Percentiles rank a stretch among this genome's conserved stretches.
phyloP scores from a whole-genome alignment of 2,329 filamentous ascomycete species.

The Sporothrix dimorphospora region DNA sequence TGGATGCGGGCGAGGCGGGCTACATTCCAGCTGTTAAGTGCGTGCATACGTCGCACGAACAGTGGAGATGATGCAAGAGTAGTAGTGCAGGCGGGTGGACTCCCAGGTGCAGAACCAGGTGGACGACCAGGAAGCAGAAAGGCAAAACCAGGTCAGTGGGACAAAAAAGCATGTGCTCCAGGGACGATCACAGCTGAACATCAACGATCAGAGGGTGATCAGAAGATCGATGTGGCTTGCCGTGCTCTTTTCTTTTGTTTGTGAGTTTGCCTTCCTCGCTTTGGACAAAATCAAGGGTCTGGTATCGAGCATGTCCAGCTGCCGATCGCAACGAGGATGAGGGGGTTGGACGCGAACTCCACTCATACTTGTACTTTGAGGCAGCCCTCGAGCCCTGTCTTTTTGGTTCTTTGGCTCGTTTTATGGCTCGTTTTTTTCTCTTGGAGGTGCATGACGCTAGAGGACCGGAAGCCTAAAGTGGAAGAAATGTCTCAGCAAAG shows the following conservation, averaged over 20 bases:
- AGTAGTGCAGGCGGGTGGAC: background rate
- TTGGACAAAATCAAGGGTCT: background rate
- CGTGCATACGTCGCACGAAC: background rate
- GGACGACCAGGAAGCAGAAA: background rate
- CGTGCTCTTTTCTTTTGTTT: background rate
- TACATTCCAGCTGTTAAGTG: constrained; percentile 10
- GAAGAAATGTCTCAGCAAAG: background rate
- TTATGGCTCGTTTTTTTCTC: background rate
- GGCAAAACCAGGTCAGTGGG: background rate
- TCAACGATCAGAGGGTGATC: background rate
- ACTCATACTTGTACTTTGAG: background rate
- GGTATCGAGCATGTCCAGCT: background rate
- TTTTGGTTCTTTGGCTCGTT: background rate
- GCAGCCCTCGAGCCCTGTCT: background rate
- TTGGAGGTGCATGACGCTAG: constrained; percentile 24
- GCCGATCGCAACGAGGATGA: constrained; percentile 9
- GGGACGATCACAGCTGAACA: constrained; percentile 11
- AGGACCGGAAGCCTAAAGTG: background rate
- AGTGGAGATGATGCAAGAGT: constrained; percentile 6
- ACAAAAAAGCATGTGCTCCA: constrained; percentile 13
- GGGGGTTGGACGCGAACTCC: constrained; percentile 1
- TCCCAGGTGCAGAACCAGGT: constrained; percentile 1
- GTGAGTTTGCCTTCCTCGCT: too few relatives aligned
- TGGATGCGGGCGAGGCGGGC: background rate
- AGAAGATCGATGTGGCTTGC: constrained; percentile 12